phyloP scores from a whole-genome alignment of 2,329 filamentous ascomycete genomes.

The Akanthomyces uredinophilus region DNA sequence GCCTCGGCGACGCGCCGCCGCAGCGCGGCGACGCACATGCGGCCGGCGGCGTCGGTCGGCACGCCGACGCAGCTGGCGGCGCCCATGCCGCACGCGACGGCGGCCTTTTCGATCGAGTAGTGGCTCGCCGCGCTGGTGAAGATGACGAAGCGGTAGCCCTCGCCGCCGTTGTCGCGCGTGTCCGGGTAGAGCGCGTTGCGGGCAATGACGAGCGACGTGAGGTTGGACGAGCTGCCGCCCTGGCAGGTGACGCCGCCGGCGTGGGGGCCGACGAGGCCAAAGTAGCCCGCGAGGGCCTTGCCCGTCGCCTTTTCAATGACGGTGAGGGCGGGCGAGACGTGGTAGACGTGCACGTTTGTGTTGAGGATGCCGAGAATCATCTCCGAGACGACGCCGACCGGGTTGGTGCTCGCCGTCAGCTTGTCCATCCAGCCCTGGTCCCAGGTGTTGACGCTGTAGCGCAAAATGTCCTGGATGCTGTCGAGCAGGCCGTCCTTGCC shows the following conservation, averaged over 20 bases:
- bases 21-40: conserved; percentile 65
- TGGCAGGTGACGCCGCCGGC: conserved; percentile 72
- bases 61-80: conserved; percentile 67
- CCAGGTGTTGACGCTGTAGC: conserved; percentile 94
- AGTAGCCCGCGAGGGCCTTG: conserved; percentile 65
- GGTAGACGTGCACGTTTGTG: conserved; percentile 90
- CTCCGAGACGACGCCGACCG: conserved; percentile 84
- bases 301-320: conserved; percentile 82
- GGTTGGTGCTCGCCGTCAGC: conserved; percentile 84
- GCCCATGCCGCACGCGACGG: conserved; percentile 81
- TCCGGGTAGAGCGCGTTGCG: conserved; percentile 77
- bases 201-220: conserved; percentile 78
- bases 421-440: conserved; percentile 96
- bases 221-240: conserved; percentile 80
- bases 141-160: conserved; percentile 66
- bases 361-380: conserved; percentile 80
- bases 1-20: conserved; percentile 57
- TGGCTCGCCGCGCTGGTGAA: conserved; percentile 89
- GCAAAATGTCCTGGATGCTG: conserved; percentile 64
- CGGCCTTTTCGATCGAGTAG: conserved; percentile 91
- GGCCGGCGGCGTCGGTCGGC: conserved; percentile 64
- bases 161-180: conserved; percentile 70
- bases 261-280: conserved; percentile 68
- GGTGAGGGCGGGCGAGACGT: conserved; percentile 84
- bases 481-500: conserved; percentile 71